Evolutionary conservation across 306 rosid genomes (phyloP), one percentile per base, ranked within the genome.

Genomic region (Trifolium dubium): DNA sequence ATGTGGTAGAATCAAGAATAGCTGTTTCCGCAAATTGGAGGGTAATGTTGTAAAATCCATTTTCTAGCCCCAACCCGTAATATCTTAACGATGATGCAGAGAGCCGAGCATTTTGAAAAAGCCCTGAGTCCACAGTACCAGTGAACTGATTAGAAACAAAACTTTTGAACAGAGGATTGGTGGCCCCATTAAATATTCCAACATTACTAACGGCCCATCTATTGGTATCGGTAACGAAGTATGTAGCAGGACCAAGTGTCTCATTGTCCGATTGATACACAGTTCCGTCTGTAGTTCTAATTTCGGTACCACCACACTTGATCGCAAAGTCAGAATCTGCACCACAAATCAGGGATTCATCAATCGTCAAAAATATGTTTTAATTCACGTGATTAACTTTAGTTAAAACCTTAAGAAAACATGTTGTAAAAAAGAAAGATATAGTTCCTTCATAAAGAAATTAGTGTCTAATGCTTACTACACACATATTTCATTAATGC

Each of bases 21-120:
- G 76, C 75, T 34, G 69, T 82, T 80, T 92, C 95, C 1, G 88
- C 83, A 74, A 92, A 92, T 64, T 85, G 87, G 67, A 92, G 96
- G 61, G 75, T 81, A 32, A 92, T 79, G 34, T 80, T 88, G 78
- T 92, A 90, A 75, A 76, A 65, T 2, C 96, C 94, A 67, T 90
- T 88, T 61, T 90, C 74, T 40, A 90, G 85, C 37, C 98, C 94
- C 53, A 90, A 40, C 10, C 98, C 96, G 75, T 81, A 88, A 82
- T 92, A 90, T 82, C 98, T 84, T 44, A 92, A 61, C 15, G 98
- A 92, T 35, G 96, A 92, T 76, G 96, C 79, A 63, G 98, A 90
- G 49, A 90, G 46, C 13, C 98, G 80, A 11, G 86, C 84, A 35
- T 92, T 85, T 80, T 92, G 94, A 49, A 87, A 90, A 61, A 90